A percentile compares a stretch with the other conserved stretches of the same genome.
These are phyloP conservation scores for Microdochium paspali DNA, from an alignment of 2,329 filamentous ascomycete species.

Conservation along the genomic window DNA sequence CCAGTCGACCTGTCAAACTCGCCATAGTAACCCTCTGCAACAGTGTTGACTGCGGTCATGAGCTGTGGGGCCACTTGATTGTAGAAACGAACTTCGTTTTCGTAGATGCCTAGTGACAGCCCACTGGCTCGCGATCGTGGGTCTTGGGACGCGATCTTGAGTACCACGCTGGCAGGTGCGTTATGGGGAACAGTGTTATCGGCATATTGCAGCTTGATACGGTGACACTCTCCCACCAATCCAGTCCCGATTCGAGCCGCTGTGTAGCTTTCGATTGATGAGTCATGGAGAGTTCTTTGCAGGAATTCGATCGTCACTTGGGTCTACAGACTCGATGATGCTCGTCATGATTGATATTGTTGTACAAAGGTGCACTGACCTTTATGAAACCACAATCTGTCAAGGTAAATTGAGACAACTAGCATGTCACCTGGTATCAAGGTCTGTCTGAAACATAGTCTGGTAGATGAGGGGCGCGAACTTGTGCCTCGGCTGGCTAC, in stretches of 20 bases:
- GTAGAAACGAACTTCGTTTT: neutral
- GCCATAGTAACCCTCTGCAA: neutral
- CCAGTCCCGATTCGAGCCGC: neutral
- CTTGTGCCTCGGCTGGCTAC: no score
- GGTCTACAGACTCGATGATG: neutral
- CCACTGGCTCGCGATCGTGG: neutral
- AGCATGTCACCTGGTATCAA: no score
- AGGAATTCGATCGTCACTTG: neutral
- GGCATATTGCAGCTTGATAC: neutral
- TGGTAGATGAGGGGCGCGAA: no score
- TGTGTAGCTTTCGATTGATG: neutral
- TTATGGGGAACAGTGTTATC: neutral
- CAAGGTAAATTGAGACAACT: neutral
- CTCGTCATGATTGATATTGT: neutral
- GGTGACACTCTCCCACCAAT: neutral
- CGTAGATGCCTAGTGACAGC: neutral
- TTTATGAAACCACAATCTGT: neutral
- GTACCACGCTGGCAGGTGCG: neutral
- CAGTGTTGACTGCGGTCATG: neutral
- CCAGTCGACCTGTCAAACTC: neutral
- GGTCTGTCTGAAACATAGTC: no score
- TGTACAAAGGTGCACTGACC: neutral
- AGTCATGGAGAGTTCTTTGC: neutral
- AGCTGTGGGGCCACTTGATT: neutral
- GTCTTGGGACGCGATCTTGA: neutral